Evolutionary conservation across 225 moss, liverwort and hornwort genomes (phyloP), one percentile per base, ranked within the genome.

Genomic region (Pseudisothecium myosuroides): DNA sequence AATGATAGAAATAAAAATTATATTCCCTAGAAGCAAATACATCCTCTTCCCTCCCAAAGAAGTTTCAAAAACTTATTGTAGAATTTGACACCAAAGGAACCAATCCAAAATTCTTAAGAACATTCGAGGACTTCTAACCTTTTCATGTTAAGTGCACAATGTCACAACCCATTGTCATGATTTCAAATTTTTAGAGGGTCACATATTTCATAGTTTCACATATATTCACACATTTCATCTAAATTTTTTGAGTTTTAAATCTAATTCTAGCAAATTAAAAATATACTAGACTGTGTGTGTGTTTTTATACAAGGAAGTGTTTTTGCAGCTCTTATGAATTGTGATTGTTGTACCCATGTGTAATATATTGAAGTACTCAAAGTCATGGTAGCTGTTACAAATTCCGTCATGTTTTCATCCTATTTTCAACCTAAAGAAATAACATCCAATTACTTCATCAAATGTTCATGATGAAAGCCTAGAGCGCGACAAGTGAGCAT

Each of bases 101-200:
- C 10, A 6, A 1, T 2, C 3, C 0, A 3, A 45, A 45, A 73
- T 45, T 17, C 16, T 17, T 17, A 1, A 29, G 9, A 43, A 72
- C 0, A 43, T 72, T 16, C 0, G 0, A 43, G 3, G 19, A 36
- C 66, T 16, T 67, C 1, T 0, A 37, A 6, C 20, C 6, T n/a
- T 37, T n/a, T 37, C 0, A 11, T 1, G 12, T 37, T 12, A 21
- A 39, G 7, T 39, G 14, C 14, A 24, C 13, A 69, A 68, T 39
- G 39, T 39, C 14, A 69, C 14, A 26, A 69, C 4, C 23, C 21
- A 4, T n/a, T 24, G 14, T 41, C 14, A 39, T 23, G 24, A 24
- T 71, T 41, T 71, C 26, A 24, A 26, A 26, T 41, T 11, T 71
- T 71, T 68, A 19, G 4, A 39, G n/a, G 12, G 3, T 7, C 11